Evolutionary conservation across 225 moss, liverwort and hornwort species (phyloP).

Genomic region (Pseudoscleropodium purum): DNA sequence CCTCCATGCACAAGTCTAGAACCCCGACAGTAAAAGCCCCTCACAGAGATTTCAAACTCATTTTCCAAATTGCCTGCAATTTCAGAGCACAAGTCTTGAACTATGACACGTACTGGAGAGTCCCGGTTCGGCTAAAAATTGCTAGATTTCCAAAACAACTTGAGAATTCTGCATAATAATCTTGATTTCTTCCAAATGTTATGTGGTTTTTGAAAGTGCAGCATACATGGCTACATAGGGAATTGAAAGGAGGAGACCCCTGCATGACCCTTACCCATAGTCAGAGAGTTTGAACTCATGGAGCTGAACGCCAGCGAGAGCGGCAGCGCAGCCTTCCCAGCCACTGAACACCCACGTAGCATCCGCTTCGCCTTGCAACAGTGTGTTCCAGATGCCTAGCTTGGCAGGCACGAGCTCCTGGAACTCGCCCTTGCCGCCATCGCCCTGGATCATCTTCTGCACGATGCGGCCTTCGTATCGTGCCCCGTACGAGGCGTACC

Average conservation of each 20-base stretch:
- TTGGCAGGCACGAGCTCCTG: conserved; percentile 62
- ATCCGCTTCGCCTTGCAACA: conserved; percentile 54
- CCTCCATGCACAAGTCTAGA: not conserved
- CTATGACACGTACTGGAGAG: not conserved
- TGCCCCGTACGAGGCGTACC: conserved; percentile 78
- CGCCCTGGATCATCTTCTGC: conserved; percentile 67
- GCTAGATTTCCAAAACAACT: too few species aligned
- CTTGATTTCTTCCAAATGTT: not conserved
- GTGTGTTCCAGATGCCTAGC: conserved; percentile 78
- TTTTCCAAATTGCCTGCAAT: not conserved
- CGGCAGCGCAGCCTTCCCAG: conserved; percentile 80
- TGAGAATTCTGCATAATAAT: not conserved
- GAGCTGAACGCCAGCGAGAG: conserved; percentile 40
- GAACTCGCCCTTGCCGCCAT: conserved; percentile 67
- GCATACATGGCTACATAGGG: not conserved
- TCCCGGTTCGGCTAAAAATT: not conserved
- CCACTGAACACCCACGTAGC: conserved; percentile 86
- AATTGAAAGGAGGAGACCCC: not conserved
- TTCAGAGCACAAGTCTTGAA: not conserved
- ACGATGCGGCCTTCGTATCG: conserved; percentile 85
- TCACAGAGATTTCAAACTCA: not conserved
- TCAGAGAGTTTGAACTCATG: conserved; percentile 60
- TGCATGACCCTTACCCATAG: conserved; percentile 30
- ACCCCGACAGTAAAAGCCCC: not conserved
- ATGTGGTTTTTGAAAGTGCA: not conserved